Evolutionary conservation across 2,329 filamentous ascomycete genomes (phyloP).

Genomic region (Didymella glomerata): DNA sequence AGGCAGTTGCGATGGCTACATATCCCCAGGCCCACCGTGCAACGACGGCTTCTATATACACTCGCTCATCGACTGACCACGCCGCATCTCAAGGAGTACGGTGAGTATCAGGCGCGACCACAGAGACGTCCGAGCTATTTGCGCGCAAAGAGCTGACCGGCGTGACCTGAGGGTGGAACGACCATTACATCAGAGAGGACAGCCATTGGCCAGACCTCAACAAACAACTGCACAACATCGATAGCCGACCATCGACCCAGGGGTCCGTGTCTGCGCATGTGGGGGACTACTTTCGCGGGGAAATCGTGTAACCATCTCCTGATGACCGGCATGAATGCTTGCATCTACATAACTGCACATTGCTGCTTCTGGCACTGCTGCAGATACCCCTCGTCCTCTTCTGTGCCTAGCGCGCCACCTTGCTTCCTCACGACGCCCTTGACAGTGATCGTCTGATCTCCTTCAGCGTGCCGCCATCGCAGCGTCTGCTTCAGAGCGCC

Average conservation of each 20-base stretch:
- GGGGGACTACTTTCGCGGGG: slow-evolving; percentile 6
- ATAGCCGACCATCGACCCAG: slow-evolving; percentile 10
- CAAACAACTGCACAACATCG: slow-evolving; percentile 22
- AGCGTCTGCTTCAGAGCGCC: slow-evolving; percentile 76
- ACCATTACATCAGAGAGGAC: slow-evolving; percentile 33
- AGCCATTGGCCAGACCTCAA: slow-evolving; percentile 12
- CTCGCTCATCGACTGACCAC: slow-evolving; percentile 10
- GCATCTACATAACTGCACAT: slow-evolving; percentile 55
- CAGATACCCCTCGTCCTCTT: slow-evolving; percentile 80
- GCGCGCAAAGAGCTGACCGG: slow-evolving; percentile 35
- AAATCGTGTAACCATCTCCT: slow-evolving; percentile 18
- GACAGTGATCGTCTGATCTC: slow-evolving; percentile 80
- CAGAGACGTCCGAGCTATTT: slow-evolving; percentile 8
- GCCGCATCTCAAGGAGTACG: slow-evolving; percentile 3
- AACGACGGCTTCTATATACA: slow-evolving; percentile 14
- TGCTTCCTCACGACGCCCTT: slow-evolving; percentile 73
- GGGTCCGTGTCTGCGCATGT: slow-evolving; percentile 7
- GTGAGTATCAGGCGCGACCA: slow-evolving; percentile 9
- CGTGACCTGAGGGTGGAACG: slow-evolving; percentile 43
- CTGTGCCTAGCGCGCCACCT: slow-evolving; percentile 58
- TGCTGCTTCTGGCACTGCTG: slow-evolving; percentile 63
- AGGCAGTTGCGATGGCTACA: slow-evolving; percentile 4
- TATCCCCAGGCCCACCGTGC: slow-evolving; percentile 2
- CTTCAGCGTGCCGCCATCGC: slow-evolving; percentile 91
- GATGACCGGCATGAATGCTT: slow-evolving; percentile 9